Evolutionary conservation across 306 rosid genomes (phyloP).

Genomic region (Cucumis melo): DNA sequence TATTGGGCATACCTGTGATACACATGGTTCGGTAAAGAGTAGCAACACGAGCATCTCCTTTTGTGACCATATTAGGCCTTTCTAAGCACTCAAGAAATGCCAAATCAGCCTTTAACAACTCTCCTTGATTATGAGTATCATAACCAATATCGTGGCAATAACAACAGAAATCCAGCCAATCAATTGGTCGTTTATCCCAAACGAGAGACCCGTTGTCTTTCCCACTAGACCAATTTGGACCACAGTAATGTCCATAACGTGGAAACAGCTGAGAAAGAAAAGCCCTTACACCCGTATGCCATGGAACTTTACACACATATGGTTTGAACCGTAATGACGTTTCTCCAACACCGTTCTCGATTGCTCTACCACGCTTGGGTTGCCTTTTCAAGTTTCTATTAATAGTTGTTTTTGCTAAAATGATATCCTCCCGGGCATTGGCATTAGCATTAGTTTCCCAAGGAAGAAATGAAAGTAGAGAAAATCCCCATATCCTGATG

Average conservation of each 20-base stretch:
- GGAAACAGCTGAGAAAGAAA: constrained; percentile 81
- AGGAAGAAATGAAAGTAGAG: constrained; percentile 37
- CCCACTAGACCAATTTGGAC: constrained; percentile 96
- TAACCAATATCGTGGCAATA: constrained; percentile 97
- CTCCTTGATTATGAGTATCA: constrained; percentile 73
- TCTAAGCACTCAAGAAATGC: constrained; percentile 87
- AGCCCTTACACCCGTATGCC: constrained; percentile 87
- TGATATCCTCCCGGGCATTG: constrained; percentile 6
- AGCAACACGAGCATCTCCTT: constrained; percentile 64
- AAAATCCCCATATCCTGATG: constrained; percentile 28
- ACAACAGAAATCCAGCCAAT: constrained; percentile 96
- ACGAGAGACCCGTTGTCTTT: constrained; percentile 56
- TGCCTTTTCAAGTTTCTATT: constrained; percentile 46
- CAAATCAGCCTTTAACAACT: constrained; percentile 69
- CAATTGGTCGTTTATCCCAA: constrained; percentile 91
- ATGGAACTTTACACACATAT: constrained; percentile 81
- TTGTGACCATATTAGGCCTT: constrained; percentile 54
- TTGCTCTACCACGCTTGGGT: constrained; percentile 19
- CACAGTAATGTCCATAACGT: constrained; percentile 89
- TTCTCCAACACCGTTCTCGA: constrained; percentile 7
- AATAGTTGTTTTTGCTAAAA: constrained; percentile 44
- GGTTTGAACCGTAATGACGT: constrained; percentile 56
- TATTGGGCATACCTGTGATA: constrained; percentile 41
- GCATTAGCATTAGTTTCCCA: constrained; percentile 20
- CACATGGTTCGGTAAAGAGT: constrained; percentile 68